These are phyloP conservation scores for Hydnum rufescens DNA, from an alignment of 768 basidiomycete species.

Conservation along the genomic window DNA sequence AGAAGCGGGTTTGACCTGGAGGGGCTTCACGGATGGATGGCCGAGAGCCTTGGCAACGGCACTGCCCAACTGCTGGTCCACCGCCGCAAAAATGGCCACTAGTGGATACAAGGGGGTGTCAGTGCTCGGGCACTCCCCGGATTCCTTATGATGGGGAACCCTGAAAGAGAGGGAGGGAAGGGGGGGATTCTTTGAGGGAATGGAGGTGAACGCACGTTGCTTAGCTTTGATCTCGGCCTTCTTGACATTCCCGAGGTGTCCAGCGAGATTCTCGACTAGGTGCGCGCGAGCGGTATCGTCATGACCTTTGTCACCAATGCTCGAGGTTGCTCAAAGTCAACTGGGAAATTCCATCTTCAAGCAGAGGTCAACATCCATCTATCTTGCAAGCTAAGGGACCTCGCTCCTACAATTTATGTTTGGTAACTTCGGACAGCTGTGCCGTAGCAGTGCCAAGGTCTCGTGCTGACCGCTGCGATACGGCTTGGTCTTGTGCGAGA, in stretches of 20 bases:
- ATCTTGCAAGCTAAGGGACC: neutral
- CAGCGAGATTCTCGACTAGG: conserved; percentile 22
- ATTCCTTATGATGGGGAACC: too few relatives aligned
- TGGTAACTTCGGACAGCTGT: conserved; percentile 42
- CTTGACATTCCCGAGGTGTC: conserved; percentile 17
- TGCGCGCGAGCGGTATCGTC: conserved; percentile 16
- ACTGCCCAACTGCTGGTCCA: conserved; percentile 55
- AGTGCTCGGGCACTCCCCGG: too few relatives aligned
- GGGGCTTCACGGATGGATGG: conserved; percentile 34
- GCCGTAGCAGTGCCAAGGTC: conserved; percentile 36
- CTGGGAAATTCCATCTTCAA: neutral
- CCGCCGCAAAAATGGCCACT: conserved; percentile 64
- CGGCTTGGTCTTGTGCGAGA: conserved; percentile 39
- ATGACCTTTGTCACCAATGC: conserved; percentile 22
- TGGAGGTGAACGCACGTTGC: conserved; percentile 46
- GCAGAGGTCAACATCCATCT: too few relatives aligned
- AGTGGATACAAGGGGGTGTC: too few relatives aligned
- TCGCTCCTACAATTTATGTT: conserved; percentile 28
- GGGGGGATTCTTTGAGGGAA: too few relatives aligned
- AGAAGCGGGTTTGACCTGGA: conserved; percentile 36
- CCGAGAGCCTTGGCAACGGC: conserved; percentile 62
- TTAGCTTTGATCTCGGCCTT: conserved; percentile 23
- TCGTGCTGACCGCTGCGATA: conserved; percentile 36
- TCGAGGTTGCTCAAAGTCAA: conserved; percentile 19
- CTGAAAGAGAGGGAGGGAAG: neutral